Percentiles rank a stretch among this genome's conserved stretches.
Evolutionary conservation across 352 stramenopile genomes (phyloP).

Genomic region (Aphanomyces astaci): DNA sequence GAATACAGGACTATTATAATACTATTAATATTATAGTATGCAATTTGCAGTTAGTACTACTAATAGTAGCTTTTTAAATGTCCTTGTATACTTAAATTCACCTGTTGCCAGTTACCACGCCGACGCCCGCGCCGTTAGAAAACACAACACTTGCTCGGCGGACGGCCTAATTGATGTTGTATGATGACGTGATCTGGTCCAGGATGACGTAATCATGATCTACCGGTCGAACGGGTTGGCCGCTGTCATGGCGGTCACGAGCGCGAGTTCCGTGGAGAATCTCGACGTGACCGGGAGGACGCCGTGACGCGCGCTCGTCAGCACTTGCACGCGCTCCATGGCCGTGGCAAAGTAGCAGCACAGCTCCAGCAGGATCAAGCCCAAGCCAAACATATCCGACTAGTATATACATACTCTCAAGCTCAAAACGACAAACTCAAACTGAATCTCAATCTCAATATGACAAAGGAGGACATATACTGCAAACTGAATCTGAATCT

Average conservation of each 20-base stretch:
- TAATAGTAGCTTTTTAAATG: too few species aligned
- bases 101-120: background rate
- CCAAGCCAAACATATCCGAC: conserved; percentile 79
- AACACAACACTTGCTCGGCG: conserved; percentile 3
- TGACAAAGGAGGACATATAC: too few species aligned
- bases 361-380: conserved; percentile 75
- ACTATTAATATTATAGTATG: too few species aligned
- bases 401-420: conserved; percentile 79
- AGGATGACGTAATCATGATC: too few species aligned
- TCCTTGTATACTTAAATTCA: too few species aligned
- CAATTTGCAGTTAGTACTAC: too few species aligned
- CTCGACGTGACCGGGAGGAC: conserved; percentile 63
- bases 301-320: conserved; percentile 66
- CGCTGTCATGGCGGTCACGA: conserved; percentile 71
- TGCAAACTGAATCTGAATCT: too few species aligned
- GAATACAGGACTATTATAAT: too few species aligned
- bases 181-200: too few species aligned
- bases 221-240: conserved; percentile 55
- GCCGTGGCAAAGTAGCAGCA: conserved; percentile 76
- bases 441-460: too few species aligned
- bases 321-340: conserved; percentile 80
- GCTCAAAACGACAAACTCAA: too few species aligned
- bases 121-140: background rate
- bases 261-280: conserved; percentile 60
- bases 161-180: too few species aligned